A percentile compares a stretch with the other conserved stretches of the same genome.
Evolutionary conservation across 1,139 yeast species (phyloP).

Genomic region (Pichia sp.): DNA sequence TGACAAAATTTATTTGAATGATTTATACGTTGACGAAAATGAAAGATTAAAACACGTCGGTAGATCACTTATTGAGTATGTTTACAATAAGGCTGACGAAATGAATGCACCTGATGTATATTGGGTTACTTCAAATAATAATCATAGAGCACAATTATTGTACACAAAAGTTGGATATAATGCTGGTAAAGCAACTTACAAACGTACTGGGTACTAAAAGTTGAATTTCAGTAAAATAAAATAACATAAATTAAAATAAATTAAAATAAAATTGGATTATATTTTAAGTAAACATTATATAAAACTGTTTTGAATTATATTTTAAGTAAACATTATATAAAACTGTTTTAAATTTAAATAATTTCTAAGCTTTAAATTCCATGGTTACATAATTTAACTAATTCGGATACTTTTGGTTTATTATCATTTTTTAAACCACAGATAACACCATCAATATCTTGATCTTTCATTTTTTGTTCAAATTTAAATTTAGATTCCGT

Average conservation of each 20-base stretch:
- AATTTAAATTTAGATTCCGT: slow-evolving; percentile 56
- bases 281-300: too few relatives aligned
- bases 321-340: too few relatives aligned
- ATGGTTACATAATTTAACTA: slow-evolving; percentile 6
- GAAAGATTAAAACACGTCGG: slow-evolving; percentile 45
- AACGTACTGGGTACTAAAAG: background rate
- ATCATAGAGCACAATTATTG: slow-evolving; percentile 54
- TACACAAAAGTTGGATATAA: slow-evolving; percentile 50
- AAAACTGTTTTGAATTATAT: too few relatives aligned
- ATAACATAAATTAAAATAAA: too few relatives aligned
- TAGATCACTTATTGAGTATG: slow-evolving; percentile 42
- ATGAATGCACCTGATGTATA: slow-evolving; percentile 40
- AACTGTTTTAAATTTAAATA: too few relatives aligned
- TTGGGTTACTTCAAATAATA: slow-evolving; percentile 51
- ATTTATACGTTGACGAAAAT: slow-evolving; percentile 37
- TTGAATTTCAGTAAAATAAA: too few relatives aligned
- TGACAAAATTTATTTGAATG: slow-evolving; percentile 43
- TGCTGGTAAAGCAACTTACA: slow-evolving; percentile 29
- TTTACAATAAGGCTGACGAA: slow-evolving; percentile 44
- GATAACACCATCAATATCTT: slow-evolving; percentile 49
- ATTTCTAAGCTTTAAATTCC: background rate
- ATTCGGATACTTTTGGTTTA: slow-evolving; percentile 8
- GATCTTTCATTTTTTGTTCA: slow-evolving; percentile 44
- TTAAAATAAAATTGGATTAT: too few relatives aligned
- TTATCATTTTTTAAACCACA: slow-evolving; percentile 31